Evolutionary conservation across 75 land plant species (phyloP).

Genomic region (Sequoia sempervirens): DNA sequence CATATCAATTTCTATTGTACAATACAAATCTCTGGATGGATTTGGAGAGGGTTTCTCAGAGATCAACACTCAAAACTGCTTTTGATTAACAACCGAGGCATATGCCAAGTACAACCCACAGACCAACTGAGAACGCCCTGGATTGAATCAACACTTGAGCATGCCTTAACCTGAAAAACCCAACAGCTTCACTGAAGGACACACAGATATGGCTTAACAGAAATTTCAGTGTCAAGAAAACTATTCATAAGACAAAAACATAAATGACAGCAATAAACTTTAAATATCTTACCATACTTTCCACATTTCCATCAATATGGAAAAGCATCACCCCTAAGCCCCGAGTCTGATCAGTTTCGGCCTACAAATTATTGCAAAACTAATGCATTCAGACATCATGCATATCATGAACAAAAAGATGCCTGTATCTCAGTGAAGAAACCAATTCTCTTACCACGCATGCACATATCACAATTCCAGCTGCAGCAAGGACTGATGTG

Average conservation of each 20-base stretch:
- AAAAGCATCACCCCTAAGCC: too few relatives aligned
- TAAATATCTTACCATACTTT: conserved; percentile 53
- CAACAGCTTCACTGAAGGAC: background rate
- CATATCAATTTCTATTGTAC: conserved; percentile 6
- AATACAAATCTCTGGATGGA: background rate
- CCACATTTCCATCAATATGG: conserved; percentile 69
- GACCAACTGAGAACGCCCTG: conserved; percentile 87
- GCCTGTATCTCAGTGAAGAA: too few relatives aligned
- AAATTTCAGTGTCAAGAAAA: background rate
- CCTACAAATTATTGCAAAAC: too few relatives aligned
- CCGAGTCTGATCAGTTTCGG: too few relatives aligned
- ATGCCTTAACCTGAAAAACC: conserved; percentile 54
- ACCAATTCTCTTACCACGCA: too few relatives aligned
- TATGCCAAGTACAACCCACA: conserved; percentile 82
- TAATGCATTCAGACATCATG: too few relatives aligned
- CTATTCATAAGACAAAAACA: background rate
- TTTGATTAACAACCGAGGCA: background rate
- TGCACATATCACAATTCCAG: too few relatives aligned
- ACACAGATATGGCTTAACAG: background rate
- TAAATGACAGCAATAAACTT: too few relatives aligned
- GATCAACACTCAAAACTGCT: conserved; percentile 6
- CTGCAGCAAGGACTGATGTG: too few relatives aligned
- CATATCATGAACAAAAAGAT: too few relatives aligned
- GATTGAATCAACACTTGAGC: conserved; percentile 51
- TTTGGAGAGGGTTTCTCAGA: background rate